These are phyloP conservation scores for Chenopodium berlandieri DNA, from an alignment of 148 eudicot genomes.

Conservation along the genomic window DNA sequence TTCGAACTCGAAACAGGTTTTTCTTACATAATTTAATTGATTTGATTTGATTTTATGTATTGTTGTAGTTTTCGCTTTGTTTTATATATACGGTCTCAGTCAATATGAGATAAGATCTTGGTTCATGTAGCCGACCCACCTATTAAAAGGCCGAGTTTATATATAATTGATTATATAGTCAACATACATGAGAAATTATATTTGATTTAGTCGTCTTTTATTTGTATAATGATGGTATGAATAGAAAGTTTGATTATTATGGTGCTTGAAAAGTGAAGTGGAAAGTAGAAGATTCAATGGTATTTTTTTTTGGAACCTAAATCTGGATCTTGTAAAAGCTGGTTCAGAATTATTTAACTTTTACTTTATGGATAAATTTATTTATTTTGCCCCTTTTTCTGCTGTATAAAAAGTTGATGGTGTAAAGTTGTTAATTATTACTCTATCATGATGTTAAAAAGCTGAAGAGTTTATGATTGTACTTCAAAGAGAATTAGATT, in stretches of 20 bases:
- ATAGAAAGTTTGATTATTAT: constrained; percentile 16
- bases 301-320: not conserved
- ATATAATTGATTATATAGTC: not conserved
- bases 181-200: not conserved
- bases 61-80: not conserved
- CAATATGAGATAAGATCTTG: too few species aligned
- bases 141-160: too few species aligned
- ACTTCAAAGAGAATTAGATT: not conserved
- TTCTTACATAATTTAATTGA: not conserved
- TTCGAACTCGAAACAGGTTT: constrained; percentile 54
- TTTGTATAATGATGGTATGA: not conserved
- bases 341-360: constrained; percentile 9
- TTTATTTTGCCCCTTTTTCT: not conserved
- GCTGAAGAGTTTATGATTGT: not conserved
- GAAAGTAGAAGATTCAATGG: constrained; percentile 13
- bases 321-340: constrained; percentile 23
- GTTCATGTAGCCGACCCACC: too few species aligned
- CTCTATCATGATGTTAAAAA: not conserved
- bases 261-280: constrained; percentile 21
- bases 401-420: not conserved
- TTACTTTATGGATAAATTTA: not conserved
- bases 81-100: too few species aligned
- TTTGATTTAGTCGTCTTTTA: constrained; percentile 10
- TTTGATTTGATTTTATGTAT: not conserved
- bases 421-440: not conserved